Evolutionary conservation across 1,139 yeast genomes (phyloP).

Genomic region (Meyerozyma sp.): DNA sequence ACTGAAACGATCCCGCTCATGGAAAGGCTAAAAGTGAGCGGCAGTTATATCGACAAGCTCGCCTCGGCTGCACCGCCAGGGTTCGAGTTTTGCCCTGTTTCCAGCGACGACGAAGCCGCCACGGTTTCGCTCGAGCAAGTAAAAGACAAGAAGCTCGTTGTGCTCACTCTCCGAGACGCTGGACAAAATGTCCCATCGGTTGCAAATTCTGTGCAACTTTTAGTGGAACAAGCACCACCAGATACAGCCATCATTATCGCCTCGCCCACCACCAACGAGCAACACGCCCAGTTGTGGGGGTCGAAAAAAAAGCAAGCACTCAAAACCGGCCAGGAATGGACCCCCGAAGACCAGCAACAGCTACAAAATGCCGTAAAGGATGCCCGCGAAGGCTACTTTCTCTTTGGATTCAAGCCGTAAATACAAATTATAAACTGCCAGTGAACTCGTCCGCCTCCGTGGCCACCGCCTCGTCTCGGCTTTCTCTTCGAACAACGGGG

Average conservation of each 20-base stretch:
- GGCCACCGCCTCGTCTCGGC: neutral
- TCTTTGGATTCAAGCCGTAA: neutral
- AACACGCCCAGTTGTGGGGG: neutral
- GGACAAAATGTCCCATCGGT: neutral
- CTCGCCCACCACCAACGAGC: neutral
- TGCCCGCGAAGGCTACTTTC: neutral
- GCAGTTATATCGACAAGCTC: neutral
- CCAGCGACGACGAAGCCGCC: neutral
- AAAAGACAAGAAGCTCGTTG: neutral
- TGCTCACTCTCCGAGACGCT: neutral
- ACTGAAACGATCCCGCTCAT: slow-evolving; percentile 17
- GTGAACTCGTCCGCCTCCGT: neutral
- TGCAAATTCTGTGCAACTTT: neutral
- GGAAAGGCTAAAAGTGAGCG: neutral
- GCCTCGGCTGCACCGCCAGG: neutral
- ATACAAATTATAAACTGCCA: neutral
- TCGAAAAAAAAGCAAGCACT: neutral
- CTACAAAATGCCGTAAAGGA: neutral
- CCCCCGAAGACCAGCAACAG: neutral
- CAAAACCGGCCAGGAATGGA: neutral
- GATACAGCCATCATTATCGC: neutral
- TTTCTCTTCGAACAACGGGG: slow-evolving; percentile 6
- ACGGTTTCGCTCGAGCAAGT: neutral
- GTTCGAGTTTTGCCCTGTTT: neutral
- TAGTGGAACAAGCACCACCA: neutral